Base-by-base conservation (phyloP, 768 basidiomycete genomes). In the Pleurotus giganteus region DNA sequence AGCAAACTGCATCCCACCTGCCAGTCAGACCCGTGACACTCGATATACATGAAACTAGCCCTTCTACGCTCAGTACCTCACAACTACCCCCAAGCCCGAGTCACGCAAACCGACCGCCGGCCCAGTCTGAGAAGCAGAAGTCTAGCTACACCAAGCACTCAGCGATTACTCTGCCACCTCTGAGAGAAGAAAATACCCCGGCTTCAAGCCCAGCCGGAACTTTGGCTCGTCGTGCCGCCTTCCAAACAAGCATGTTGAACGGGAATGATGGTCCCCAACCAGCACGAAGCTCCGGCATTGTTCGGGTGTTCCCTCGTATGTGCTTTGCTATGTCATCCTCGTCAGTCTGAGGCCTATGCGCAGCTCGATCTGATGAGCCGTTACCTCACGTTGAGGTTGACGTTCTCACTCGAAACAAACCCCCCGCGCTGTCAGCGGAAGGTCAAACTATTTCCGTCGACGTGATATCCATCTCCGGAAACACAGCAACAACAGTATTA, bases 61-160 rank as follows among this genome's bases (percentile, higher is more conserved):
- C 58, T 59, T 53, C 57, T 47, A 56, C 54, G 58, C 57, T 49
- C 44, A 52, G 61, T 41, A 60, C 60, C 31, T 57, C 66, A 15
- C 61, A 64, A 49, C 58, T 55, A 28, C 45, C 60, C 19, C 28
- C 63, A 15, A 34, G 13, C 12, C 49, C 49, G 34, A 51, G 49
- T 7, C 39, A 41, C 19, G 19, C 19, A n/a, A 51, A 34, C 21
- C 32, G 19, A 34, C 58, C 69, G 4, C 63, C 69, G 24, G 57
- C 64, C 3, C 72, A 72, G 27, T 57, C 66, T 26, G 86, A 91
- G 62, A 83, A 78, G 61, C 79, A 84, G 49, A 83, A 78, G 64
- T 84, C 86, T 29, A 88, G 78, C 58, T 83, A 82, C 60, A 88
- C 89, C 55, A 82, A 76, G 61, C 87, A 86, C 59, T 82, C 86